These are phyloP conservation scores for Senecio squalidus DNA, from an alignment of 140 eudicot species.

Conservation along the genomic window DNA sequence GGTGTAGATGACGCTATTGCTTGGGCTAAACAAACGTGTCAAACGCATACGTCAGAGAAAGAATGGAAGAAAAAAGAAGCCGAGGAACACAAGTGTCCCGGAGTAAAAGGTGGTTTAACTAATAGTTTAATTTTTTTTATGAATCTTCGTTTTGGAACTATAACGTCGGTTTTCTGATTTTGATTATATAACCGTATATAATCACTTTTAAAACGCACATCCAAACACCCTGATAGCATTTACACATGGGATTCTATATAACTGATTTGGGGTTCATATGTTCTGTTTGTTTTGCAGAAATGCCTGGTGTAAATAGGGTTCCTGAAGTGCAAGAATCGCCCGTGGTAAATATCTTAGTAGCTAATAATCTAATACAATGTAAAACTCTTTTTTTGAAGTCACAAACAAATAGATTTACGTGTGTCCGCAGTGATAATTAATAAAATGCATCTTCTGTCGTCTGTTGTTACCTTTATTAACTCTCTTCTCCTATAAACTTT, in stretches of 20 bases:
- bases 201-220: not conserved
- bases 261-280: conserved; percentile 4
- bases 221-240: not conserved
- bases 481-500: not conserved
- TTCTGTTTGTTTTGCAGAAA: conserved; percentile 33
- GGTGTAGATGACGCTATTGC: conserved; percentile 86
- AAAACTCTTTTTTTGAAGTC: conserved; percentile 3
- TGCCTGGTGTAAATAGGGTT: not conserved
- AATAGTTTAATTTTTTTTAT: not conserved
- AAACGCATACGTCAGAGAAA: conserved; percentile 20
- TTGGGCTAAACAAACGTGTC: conserved; percentile 77
- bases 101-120: conserved; percentile 24
- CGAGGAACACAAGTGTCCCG: conserved; percentile 11
- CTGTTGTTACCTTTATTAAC: too few relatives aligned
- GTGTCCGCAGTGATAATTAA: not conserved
- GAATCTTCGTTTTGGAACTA: not conserved
- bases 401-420: not conserved
- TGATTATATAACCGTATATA: not conserved
- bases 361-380: not conserved
- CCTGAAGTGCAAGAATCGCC: conserved; percentile 28
- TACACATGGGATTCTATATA: not conserved
- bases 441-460: not conserved
- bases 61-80: conserved; percentile 17
- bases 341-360: conserved; percentile 17
- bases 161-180: not conserved